Conservation (phyloP, 768 basidiomycete species). For the Auricularia sp. region DNA sequence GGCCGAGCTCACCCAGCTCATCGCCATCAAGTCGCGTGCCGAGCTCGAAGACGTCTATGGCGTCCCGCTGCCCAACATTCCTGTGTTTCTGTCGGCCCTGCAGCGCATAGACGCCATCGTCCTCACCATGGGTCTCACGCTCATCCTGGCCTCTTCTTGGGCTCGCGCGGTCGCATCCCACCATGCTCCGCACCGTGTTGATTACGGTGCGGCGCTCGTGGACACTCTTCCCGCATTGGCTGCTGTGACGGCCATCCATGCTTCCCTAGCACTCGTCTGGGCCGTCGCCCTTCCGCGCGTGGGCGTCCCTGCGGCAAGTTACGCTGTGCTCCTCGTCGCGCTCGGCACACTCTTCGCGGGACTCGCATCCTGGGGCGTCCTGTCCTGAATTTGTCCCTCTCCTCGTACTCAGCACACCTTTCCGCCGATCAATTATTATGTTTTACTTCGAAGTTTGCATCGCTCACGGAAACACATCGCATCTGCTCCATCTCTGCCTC, state of each 20-base stretch:
- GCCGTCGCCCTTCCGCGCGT: slow-evolving; percentile 57
- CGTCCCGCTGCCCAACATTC: slow-evolving; percentile 65
- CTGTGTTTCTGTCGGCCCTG: slow-evolving; percentile 66
- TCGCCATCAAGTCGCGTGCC: slow-evolving; percentile 53
- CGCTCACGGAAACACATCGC: no score
- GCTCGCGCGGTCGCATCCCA: slow-evolving; percentile 27
- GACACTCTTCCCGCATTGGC: slow-evolving; percentile 30
- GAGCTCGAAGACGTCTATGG: slow-evolving; percentile 76
- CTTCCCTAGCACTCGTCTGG: slow-evolving; percentile 50
- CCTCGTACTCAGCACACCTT: neutral
- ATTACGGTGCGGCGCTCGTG: slow-evolving; percentile 14
- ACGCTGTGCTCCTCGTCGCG: slow-evolving; percentile 53
- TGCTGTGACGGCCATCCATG: slow-evolving; percentile 37
- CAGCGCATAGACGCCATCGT: slow-evolving; percentile 67
- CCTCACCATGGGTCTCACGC: slow-evolving; percentile 55
- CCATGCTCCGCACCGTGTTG: slow-evolving; percentile 15
- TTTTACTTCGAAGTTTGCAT: no score
- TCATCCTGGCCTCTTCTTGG: slow-evolving; percentile 27
- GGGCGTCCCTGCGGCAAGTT: slow-evolving; percentile 69
- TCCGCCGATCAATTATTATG: no score
- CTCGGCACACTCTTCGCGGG: slow-evolving; percentile 65
- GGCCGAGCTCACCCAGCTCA: slow-evolving; percentile 50
- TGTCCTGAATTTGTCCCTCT: slow-evolving; percentile 27
- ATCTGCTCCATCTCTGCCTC: no score
- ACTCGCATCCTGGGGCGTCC: slow-evolving; percentile 59